Conservation (phyloP, 164 flowering plant species). For the Aristolochia fimbriata region DNA sequence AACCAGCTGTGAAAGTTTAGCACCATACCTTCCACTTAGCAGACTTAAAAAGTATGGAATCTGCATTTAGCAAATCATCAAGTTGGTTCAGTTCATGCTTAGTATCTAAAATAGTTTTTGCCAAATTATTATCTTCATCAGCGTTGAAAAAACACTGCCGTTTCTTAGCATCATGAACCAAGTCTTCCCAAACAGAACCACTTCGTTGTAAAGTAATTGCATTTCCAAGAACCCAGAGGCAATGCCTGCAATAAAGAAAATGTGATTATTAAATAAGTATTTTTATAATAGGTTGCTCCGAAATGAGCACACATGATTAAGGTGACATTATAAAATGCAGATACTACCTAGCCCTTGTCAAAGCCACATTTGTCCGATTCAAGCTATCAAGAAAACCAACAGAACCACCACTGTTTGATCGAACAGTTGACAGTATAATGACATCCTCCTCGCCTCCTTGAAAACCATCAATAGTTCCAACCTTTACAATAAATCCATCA, state of each 20-base stretch:
- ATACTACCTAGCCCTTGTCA: constrained; percentile 59
- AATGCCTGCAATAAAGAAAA: constrained; percentile 28
- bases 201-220: constrained; percentile 14
- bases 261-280: background rate
- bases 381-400: constrained; percentile 38
- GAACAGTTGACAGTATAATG: constrained; percentile 47
- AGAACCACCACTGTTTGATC: constrained; percentile 33
- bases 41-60: constrained; percentile 39
- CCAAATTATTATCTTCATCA: constrained; percentile 18
- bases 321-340: background rate
- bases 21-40: constrained; percentile 66
- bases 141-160: constrained; percentile 15
- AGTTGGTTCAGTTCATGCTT: constrained; percentile 58
- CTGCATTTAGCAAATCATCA: constrained; percentile 49
- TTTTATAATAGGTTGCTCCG: background rate
- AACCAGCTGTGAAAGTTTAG: background rate
- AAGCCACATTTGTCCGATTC: constrained; percentile 50
- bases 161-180: constrained; percentile 15
- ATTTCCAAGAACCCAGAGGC: constrained; percentile 29
- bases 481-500: constrained; percentile 27
- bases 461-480: constrained; percentile 48
- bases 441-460: constrained; percentile 60
- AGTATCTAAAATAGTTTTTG: constrained; percentile 26
- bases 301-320: background rate
- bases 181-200: constrained; percentile 17